A percentile compares a stretch with the other conserved stretches of the same genome.
These are phyloP conservation scores for Entomophthora muscae DNA, from an alignment of 371 early-diverging fungal genomes.

Conservation along the genomic window DNA sequence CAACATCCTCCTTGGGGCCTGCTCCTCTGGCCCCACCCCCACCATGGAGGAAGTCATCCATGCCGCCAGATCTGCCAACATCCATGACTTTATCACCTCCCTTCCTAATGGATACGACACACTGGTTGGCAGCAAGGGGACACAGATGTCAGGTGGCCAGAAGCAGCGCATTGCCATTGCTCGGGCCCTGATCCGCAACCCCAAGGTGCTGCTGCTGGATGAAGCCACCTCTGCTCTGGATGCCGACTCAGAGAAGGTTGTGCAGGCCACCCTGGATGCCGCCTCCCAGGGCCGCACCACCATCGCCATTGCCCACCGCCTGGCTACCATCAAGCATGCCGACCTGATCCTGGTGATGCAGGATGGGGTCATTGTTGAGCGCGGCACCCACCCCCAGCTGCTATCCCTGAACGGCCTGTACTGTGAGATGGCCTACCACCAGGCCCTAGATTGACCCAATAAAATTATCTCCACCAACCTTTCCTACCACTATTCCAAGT, in stretches of 20 bases:
- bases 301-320: slow-evolving; percentile 46
- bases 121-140: no score
- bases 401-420: slow-evolving; percentile 20
- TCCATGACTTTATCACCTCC: slow-evolving; percentile 49
- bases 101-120: no score
- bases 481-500: no score
- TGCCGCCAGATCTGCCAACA: slow-evolving; percentile 46
- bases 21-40: slow-evolving; percentile 36
- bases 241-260: no score
- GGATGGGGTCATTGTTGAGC: slow-evolving; percentile 59
- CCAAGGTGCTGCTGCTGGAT: slow-evolving; percentile 25
- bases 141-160: no score
- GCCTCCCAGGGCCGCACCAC: no score
- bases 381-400: slow-evolving; percentile 62
- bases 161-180: no score
- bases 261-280: no score
- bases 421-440: slow-evolving; percentile 20
- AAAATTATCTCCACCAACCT: no score
- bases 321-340: slow-evolving; percentile 51
- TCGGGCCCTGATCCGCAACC: no score
- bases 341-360: slow-evolving; percentile 59
- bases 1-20: no score
- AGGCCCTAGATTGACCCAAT: no score
- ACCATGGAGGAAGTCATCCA: slow-evolving; percentile 40
- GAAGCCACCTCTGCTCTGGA: slow-evolving; percentile 35